Conservation (phyloP, 306 rosid species). For the Cicer chorassanicum region DNA sequence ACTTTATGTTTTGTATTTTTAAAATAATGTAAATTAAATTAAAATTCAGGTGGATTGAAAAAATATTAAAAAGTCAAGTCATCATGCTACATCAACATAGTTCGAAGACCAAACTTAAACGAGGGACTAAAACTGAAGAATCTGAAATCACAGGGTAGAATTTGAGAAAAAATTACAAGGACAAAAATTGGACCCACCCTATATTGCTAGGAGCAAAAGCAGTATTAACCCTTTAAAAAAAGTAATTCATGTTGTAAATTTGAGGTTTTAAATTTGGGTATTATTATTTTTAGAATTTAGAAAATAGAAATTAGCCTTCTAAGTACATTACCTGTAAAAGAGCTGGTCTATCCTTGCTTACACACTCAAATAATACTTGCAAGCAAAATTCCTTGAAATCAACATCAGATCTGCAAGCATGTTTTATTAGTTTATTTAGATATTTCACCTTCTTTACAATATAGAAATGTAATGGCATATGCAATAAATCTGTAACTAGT, state of each 20-base stretch:
- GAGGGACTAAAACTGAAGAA: too few relatives aligned
- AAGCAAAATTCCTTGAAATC: conserved; percentile 98
- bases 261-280: conserved; percentile 5
- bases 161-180: too few relatives aligned
- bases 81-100: too few relatives aligned
- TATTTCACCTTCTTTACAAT: conserved; percentile 33
- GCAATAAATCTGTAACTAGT: conserved; percentile 29
- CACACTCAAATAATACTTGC: conserved; percentile 98
- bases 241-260: not conserved
- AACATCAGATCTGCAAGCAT: conserved; percentile 72
- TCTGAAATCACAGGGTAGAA: too few relatives aligned
- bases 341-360: conserved; percentile 96
- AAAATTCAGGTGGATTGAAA: too few relatives aligned
- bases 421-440: conserved; percentile 35
- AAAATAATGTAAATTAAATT: too few relatives aligned
- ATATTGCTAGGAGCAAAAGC: too few relatives aligned
- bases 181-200: too few relatives aligned
- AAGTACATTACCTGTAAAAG: conserved; percentile 78
- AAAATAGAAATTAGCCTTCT: conserved; percentile 18
- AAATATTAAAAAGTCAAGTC: too few relatives aligned
- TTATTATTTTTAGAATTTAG: conserved; percentile 30
- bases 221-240: not conserved
- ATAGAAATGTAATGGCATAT: conserved; percentile 9
- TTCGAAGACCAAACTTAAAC: too few relatives aligned
- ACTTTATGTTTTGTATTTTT: too few relatives aligned